Evolutionary conservation across 768 basidiomycete genomes (phyloP), one percentile per base, ranked within the genome.

Genomic region (Punctularia strigosozonata): DNA sequence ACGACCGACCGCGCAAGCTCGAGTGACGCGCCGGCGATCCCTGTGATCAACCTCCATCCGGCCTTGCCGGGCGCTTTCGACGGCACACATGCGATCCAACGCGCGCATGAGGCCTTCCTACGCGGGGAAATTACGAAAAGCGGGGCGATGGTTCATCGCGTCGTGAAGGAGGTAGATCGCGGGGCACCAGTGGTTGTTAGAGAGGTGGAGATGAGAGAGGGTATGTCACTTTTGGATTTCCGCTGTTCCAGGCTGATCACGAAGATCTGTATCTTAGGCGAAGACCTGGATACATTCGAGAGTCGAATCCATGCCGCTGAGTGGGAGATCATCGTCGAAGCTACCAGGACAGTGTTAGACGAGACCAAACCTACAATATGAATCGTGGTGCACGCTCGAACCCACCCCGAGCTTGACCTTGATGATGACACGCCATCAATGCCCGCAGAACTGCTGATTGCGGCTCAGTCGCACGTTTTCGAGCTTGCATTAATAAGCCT

Each of bases 11-110:
- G 56, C 1, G 65, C 58, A 6, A 63, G 60, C 34, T 59, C 60
- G 38, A 42, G 46, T 19, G 40, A 39, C n/a, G 43, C 43, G 15
- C 52, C 44, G 25, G 57, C 65, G 1, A 73, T 94, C 2, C 80
- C 88, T 1, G 85, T 95, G 45, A 94, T 99, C 64, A 99, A 98
- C 55, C 66, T 99, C 4, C 95, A 98, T 51, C 95, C 95, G 5
- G 95, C 95, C 4, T 63, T 99, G 2, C 94, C 94, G 0, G 90
- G 91, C 2, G 77, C 82, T n/a, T 99, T 99, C 50, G 91, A 95
- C 49, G 95, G 95, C 4, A 78, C 86, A n/a, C 73, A 86, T 50
- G 90, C 92, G 1, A 83, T 97, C 39, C 75, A 83, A 46, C 66
- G 94, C 8, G 89, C 92, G 3, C 91, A 75, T 52, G 87, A 88